phyloP scores from a whole-genome alignment of 2,329 filamentous ascomycete genomes.

The Raffaelea ambrosiae region DNA sequence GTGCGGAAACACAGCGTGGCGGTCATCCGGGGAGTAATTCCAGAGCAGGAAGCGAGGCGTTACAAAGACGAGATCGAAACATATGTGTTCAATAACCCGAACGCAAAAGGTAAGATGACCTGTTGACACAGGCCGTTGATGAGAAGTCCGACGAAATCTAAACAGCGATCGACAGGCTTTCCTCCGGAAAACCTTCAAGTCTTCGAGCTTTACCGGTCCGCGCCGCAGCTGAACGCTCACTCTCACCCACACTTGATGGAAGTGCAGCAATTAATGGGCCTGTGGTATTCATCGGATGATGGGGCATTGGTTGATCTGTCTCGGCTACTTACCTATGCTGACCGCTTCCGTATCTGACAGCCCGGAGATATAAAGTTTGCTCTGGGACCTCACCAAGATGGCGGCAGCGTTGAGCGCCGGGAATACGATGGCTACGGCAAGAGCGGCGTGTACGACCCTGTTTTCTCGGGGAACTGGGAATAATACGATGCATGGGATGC shows the following conservation, averaged over 20 bases:
- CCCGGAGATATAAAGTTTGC: constrained; percentile 65
- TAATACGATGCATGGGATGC: constrained; percentile 76
- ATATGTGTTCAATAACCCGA: constrained; percentile 57
- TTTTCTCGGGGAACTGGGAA: constrained; percentile 73
- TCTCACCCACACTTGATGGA: constrained; percentile 54
- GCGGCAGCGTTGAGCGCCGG: constrained; percentile 69
- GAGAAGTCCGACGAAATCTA: too few species aligned
- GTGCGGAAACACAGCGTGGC: constrained; percentile 53
- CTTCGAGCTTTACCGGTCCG: constrained; percentile 69
- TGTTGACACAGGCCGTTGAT: too few species aligned
- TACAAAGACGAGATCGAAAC: constrained; percentile 58
- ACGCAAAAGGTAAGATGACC: constrained; percentile 39
- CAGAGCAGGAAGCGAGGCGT: constrained; percentile 50
- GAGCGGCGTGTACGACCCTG: constrained; percentile 60
- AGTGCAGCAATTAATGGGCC: constrained; percentile 53
- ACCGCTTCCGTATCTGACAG: constrained; percentile 61
- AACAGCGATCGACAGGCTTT: constrained; percentile 53
- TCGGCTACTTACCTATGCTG: constrained; percentile 59
- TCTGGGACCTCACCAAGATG: constrained; percentile 65
- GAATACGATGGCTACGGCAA: constrained; percentile 59
- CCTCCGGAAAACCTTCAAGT: constrained; percentile 60
- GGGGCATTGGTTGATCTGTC: constrained; percentile 17
- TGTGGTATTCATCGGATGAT: constrained; percentile 44
- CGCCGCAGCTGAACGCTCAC: constrained; percentile 59
- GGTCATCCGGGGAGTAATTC: constrained; percentile 58